phyloP scores from a whole-genome alignment of 2,329 filamentous ascomycete genomes.

The Sporothrix curviconia region DNA sequence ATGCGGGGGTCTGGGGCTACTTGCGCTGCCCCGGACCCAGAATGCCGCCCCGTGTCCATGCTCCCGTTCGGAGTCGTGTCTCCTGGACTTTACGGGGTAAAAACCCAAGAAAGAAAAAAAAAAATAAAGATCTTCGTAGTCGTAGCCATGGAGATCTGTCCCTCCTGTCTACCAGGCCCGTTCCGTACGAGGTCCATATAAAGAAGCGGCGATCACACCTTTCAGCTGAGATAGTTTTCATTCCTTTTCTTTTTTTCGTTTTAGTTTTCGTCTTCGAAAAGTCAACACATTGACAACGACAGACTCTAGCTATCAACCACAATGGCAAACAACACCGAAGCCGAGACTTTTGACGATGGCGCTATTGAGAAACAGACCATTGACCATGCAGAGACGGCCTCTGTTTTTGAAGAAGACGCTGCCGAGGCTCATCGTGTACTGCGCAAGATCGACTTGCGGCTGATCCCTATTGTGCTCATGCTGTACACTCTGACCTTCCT shows the following conservation, averaged over 20 bases:
- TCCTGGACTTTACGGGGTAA: no score
- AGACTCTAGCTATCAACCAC: no score
- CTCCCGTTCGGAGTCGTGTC: background rate
- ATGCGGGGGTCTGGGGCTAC: background rate
- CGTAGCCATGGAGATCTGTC: no score
- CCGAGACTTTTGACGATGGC: background rate
- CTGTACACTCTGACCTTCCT: constrained; percentile 71
- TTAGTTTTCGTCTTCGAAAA: background rate
- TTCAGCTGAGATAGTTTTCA: no score
- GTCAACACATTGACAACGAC: background rate
- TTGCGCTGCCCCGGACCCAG: background rate
- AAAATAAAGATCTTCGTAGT: no score
- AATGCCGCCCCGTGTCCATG: background rate
- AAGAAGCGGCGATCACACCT: no score
- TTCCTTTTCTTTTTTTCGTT: background rate
- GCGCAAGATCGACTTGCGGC: constrained; percentile 56
- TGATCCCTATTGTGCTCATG: constrained; percentile 62
- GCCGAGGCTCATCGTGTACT: constrained; percentile 35
- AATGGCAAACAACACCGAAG: background rate
- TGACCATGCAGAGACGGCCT: background rate
- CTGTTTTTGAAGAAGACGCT: background rate
- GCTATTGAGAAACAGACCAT: background rate
- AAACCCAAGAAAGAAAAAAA: background rate
- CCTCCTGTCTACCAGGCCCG: no score
- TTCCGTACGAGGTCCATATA: no score